Conservation (phyloP, 495 filamentous ascomycete species). For the Xylaria venustula region DNA sequence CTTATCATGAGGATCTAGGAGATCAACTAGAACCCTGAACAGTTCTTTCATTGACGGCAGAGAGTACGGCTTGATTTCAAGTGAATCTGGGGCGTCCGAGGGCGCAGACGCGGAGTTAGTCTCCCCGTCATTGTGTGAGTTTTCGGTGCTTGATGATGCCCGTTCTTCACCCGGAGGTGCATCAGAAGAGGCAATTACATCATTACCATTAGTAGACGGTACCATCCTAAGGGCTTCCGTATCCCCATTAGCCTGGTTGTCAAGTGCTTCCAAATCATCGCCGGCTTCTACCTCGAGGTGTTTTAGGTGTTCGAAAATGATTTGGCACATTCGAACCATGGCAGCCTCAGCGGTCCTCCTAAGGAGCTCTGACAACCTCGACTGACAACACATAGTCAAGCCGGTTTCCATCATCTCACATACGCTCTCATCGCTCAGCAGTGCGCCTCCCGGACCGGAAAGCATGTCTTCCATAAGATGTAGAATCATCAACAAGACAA, state of each 20-base stretch:
- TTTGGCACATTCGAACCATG: slow-evolving; percentile 98
- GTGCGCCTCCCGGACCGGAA: slow-evolving; percentile 83
- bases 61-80: slow-evolving; percentile 81
- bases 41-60: slow-evolving; percentile 91
- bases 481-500: slow-evolving; percentile 87
- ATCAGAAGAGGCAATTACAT: slow-evolving; percentile 40
- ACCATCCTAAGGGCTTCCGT: slow-evolving; percentile 84
- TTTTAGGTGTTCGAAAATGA: slow-evolving; percentile 91
- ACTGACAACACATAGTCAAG: slow-evolving; percentile 94
- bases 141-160: slow-evolving; percentile 43
- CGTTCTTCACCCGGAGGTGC: slow-evolving; percentile 49
- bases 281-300: slow-evolving; percentile 72
- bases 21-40: slow-evolving; percentile 90
- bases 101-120: slow-evolving; percentile 20
- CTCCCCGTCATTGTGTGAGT: slow-evolving; percentile 27
- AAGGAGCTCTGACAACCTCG: slow-evolving; percentile 85
- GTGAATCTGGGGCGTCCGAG: slow-evolving; percentile 35
- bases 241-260: slow-evolving; percentile 61
- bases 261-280: slow-evolving; percentile 56
- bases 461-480: slow-evolving; percentile 99
- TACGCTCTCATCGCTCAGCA: slow-evolving; percentile 93
- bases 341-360: slow-evolving; percentile 90
- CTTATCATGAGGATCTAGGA: slow-evolving; percentile 88
- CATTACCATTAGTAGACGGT: slow-evolving; percentile 74
- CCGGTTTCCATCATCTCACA: slow-evolving; percentile 99